Evolutionary conservation across 23 red algal genomes (phyloP).

Genomic region (Porphyridium purpureum): DNA sequence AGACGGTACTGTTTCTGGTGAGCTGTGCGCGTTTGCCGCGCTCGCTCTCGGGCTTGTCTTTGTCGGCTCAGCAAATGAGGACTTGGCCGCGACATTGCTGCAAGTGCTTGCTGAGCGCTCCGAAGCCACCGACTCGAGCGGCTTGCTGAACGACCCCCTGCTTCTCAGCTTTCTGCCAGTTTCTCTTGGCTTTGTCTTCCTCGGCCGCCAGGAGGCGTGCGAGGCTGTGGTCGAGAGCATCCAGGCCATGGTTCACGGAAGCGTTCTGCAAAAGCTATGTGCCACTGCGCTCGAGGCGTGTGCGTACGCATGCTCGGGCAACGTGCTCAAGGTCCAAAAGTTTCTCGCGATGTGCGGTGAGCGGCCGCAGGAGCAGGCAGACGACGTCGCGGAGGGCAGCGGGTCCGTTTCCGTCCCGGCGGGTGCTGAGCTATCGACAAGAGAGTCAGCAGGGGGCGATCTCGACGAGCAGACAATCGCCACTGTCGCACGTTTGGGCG

Average conservation of each 20-base stretch:
- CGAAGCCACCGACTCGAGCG: neutral
- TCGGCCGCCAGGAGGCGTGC: conserved; percentile 46
- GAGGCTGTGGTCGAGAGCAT: conserved; percentile 40
- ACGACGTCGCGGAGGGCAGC: conserved; percentile 7
- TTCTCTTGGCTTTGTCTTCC: conserved; percentile 65
- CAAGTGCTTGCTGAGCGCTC: conserved; percentile 68
- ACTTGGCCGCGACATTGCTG: conserved; percentile 57
- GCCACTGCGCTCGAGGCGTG: neutral
- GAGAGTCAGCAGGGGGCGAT: no score
- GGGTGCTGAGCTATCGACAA: no score
- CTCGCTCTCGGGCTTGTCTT: conserved; percentile 75
- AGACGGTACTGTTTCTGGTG: conserved; percentile 34
- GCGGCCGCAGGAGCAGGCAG: conserved; percentile 28
- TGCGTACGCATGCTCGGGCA: conserved; percentile 52
- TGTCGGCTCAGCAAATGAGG: conserved; percentile 61
- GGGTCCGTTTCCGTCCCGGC: conserved; percentile 5
- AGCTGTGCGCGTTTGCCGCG: conserved; percentile 59
- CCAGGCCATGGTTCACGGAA: conserved; percentile 31
- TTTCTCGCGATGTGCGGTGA: conserved; percentile 62
- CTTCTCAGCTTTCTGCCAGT: conserved; percentile 47
- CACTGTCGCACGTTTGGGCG: no score
- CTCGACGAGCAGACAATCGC: no score
- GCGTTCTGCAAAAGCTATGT: conserved; percentile 12
- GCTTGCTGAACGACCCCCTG: conserved; percentile 17
- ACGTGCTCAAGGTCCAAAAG: conserved; percentile 73